Conservation (phyloP, 2,329 filamentous ascomycete genomes). For the Cercospora beticola region DNA sequence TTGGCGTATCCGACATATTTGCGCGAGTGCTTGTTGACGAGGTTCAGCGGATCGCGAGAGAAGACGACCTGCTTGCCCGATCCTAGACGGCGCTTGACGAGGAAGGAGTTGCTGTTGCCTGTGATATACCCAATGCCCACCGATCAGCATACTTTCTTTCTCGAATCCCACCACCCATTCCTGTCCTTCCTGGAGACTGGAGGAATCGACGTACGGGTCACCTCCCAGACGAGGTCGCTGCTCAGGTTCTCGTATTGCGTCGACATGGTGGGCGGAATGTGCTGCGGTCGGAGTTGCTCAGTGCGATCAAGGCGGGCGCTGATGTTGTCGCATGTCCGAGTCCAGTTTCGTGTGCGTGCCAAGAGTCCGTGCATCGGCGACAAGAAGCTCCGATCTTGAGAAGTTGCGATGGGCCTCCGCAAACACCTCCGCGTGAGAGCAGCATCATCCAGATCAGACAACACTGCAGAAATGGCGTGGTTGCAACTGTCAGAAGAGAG, state of each 20-base stretch:
- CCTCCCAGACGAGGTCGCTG: constrained; percentile 89
- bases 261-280: constrained; percentile 57
- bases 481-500: constrained; percentile 87
- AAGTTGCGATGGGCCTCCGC: background rate
- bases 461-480: constrained; percentile 31
- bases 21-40: constrained; percentile 85
- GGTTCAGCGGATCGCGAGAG: constrained; percentile 91
- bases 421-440: background rate
- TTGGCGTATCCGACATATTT: constrained; percentile 96
- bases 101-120: constrained; percentile 87
- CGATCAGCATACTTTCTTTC: constrained; percentile 13
- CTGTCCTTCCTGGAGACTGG: background rate
- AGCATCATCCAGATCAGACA: background rate
- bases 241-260: constrained; percentile 66
- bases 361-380: constrained; percentile 4
- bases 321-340: background rate
- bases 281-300: constrained; percentile 1
- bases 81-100: constrained; percentile 80
- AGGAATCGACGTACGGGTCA: constrained; percentile 72
- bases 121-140: constrained; percentile 22
- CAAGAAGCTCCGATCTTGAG: background rate
- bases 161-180: constrained; percentile 2
- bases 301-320: constrained; percentile 7
- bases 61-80: constrained; percentile 72
- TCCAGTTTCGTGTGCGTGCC: constrained; percentile 6